Evolutionary conservation across 768 basidiomycete species (phyloP), one percentile per base, ranked within the genome.

Genomic region (Tremella yokohamensis): DNA sequence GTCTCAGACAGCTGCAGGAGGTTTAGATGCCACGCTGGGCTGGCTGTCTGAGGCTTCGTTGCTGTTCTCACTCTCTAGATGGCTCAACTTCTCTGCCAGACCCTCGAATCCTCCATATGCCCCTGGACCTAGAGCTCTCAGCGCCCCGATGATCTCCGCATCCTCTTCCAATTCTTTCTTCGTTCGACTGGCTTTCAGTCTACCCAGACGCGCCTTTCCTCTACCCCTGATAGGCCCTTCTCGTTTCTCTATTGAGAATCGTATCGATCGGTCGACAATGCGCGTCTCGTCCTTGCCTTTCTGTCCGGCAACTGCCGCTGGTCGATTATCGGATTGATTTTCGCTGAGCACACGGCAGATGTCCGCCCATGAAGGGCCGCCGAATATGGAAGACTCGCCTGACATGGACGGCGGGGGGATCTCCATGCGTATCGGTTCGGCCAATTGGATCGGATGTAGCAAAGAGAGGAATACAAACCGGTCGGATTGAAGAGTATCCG

Each of bases 61-160:
- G 4, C 29, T 34, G 11, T 11, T 34, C 29, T 34, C 29, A 11
- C 29, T 34, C 11, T 11, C 29, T 11, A 34, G 29, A 11, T 34
- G 11, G 11, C 29, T 34, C 29, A 34, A 34, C 22, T 56, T 54
- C n/a, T 64, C 63, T 22, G 57, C 62, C 25, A 73, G 25, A 8
- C 59, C 63, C 25, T 64, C 61, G 49, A 73, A 73, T 15, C 71
- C 71, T 40, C 71, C 71, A 58, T 64, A 63, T 45, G 66, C 66
- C 8, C 71, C 71, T 40, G 58, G 60, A 34, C 59, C 61, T 34
- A 68, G 61, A n/a, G 20, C 26, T 42, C 58, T 53, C 18, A 72
- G 49, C 26, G 37, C 52, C 18, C 52, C n/a, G 9, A 62, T 40
- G 40, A 70, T 68, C 42, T 63, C 60, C 18, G 54, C 39, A 24